phyloP scores from a whole-genome alignment of 1,139 yeast genomes.

The Saccharomyces hybrid region DNA sequence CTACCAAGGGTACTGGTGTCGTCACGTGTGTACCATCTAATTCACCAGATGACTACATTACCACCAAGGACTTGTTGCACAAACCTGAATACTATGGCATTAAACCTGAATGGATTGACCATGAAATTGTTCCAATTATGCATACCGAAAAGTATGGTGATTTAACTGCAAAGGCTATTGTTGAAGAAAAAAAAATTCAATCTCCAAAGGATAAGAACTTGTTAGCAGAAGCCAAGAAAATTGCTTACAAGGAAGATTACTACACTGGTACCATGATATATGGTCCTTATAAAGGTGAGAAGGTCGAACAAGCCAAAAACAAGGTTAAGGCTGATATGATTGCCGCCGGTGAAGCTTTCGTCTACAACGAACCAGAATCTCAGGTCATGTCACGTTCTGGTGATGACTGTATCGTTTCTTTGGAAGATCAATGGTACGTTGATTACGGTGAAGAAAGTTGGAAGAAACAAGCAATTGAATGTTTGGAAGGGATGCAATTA shows the following conservation, averaged over 20 bases:
- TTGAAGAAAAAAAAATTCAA: constrained; percentile 80
- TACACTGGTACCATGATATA: constrained; percentile 76
- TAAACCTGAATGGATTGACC: constrained; percentile 77
- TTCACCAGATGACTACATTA: constrained; percentile 94
- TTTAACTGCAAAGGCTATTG: constrained; percentile 76
- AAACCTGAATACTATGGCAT: constrained; percentile 89
- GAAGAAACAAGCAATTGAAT: constrained; percentile 79
- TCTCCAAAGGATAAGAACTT: constrained; percentile 88
- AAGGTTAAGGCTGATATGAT: constrained; percentile 78
- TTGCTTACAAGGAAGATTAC: constrained; percentile 93
- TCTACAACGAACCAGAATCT: constrained; percentile 91
- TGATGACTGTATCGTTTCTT: constrained; percentile 91
- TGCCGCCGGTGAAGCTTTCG: constrained; percentile 71
- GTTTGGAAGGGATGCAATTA: constrained; percentile 69
- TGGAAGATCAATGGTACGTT: constrained; percentile 97
- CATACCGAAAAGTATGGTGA: constrained; percentile 83
- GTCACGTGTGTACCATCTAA: constrained; percentile 98
- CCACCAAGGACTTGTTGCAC: constrained; percentile 72
- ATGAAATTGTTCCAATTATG: constrained; percentile 66
- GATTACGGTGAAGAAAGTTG: constrained; percentile 95
- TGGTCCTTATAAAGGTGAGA: constrained; percentile 82
- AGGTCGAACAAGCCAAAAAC: constrained; percentile 85
- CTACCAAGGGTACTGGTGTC: constrained; percentile 96
- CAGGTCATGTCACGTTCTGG: constrained; percentile 89
- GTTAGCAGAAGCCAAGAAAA: constrained; percentile 87